phyloP scores from a whole-genome alignment of 495 filamentous ascomycete species.

The Xylaria curta region DNA sequence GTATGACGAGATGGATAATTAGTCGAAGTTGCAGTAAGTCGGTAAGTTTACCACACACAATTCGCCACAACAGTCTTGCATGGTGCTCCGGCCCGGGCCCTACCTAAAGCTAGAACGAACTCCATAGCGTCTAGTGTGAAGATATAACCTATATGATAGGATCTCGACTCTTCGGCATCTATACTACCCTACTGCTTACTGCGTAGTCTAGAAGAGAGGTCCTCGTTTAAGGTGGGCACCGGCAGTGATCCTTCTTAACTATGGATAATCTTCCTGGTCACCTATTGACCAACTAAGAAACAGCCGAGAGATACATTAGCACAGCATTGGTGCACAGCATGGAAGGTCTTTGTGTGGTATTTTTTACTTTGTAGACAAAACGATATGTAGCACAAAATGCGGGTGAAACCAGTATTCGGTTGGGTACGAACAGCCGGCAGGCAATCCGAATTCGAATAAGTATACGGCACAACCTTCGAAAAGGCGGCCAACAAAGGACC shows the following conservation, averaged over 20 bases:
- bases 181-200: background rate
- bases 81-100: background rate
- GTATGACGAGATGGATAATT: background rate
- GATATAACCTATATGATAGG: background rate
- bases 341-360: background rate
- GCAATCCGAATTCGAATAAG: constrained; percentile 14
- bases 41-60: background rate
- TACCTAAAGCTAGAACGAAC: background rate
- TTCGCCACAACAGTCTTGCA: background rate
- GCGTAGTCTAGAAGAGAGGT: background rate
- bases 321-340: background rate
- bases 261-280: background rate
- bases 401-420: background rate
- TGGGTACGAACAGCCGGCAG: background rate
- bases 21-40: background rate
- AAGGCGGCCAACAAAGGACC: background rate
- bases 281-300: background rate
- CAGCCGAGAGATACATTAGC: background rate
- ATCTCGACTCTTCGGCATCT: background rate
- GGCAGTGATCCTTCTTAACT: background rate
- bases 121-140: background rate
- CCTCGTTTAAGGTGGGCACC: background rate
- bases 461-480: background rate
- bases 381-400: background rate
- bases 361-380: background rate